Base-by-base conservation (phyloP, 306 rosid genomes). In the Rosa persica region DNA sequence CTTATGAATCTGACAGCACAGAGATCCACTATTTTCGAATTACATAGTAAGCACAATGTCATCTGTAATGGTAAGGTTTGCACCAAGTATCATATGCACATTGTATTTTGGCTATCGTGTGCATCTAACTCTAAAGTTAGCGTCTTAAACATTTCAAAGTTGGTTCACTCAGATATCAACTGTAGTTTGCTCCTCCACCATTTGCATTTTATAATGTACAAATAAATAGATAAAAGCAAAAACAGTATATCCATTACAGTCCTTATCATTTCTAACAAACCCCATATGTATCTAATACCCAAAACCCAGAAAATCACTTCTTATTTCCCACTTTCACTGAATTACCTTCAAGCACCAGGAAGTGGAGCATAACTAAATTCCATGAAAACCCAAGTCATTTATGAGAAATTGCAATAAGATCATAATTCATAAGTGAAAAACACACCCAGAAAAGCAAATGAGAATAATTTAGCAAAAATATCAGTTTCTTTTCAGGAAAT, bases 331-430 rank as follows among this genome's bases (percentile, higher is more conserved):
- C 42, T 48, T 40, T 17, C 66, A 51, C 11, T 65, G 25, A 27
- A 51, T 75, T 2, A 64, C 40, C 39, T 64, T 22, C 42, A 20
- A 40, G 75, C 55, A 55, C 62, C 44, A 78, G 25, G 20, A 54
- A 70, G 11, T 48, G 30, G 22, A 77, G 17, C 58, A 67, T 51
- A 42, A 57, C 49, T 54, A 40, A 47, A 40, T 34, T 42, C 77
- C 77, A 75, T 52, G 39, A 68, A 75, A 15, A 36, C 52, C 67
- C 85, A 40, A 75, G 38, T 3, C 39, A 22, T 23, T 42, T 8
- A n/a, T 6, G 54, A 81, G 47, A 15, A 58, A 12, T 75, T 60
- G 27, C 42, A 60, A 49, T 67, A 72, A 17, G 40, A 42, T 64
- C 8, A 34, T 27, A 27, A 27, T 27, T 27, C 30, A 27, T 23